Evolutionary conservation across 768 basidiomycete genomes (phyloP).

Genomic region (Lyophyllum atratum): DNA sequence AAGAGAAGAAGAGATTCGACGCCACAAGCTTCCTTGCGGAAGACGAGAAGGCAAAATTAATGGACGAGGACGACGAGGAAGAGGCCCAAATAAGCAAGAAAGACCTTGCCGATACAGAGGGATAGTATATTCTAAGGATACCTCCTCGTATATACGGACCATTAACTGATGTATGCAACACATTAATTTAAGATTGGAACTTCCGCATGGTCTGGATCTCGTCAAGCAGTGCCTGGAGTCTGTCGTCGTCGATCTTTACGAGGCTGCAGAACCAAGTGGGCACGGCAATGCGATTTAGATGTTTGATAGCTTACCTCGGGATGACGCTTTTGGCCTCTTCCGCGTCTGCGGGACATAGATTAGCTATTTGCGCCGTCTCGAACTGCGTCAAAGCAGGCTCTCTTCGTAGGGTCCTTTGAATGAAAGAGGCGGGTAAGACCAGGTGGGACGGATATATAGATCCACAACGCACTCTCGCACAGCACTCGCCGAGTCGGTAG

Average conservation of each 20-base stretch:
- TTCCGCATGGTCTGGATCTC: conserved; percentile 91
- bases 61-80: conserved; percentile 37
- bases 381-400: conserved; percentile 85
- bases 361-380: conserved; percentile 91
- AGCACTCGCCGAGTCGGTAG: conserved; percentile 78
- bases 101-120: conserved; percentile 55
- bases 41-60: conserved; percentile 28
- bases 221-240: conserved; percentile 77
- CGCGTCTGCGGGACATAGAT: conserved; percentile 82
- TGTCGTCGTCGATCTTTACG: conserved; percentile 86
- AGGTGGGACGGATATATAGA: not conserved
- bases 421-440: not conserved
- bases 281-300: not conserved
- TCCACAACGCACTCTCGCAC: conserved; percentile 76
- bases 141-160: not conserved
- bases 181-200: conserved; percentile 68
- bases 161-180: conserved; percentile 1
- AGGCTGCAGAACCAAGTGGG: conserved; percentile 47
- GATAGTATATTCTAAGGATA: conserved; percentile 27
- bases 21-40: conserved; percentile 50
- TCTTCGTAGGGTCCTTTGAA: conserved; percentile 67
- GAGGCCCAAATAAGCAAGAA: conserved; percentile 40
- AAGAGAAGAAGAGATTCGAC: conserved; percentile 70
- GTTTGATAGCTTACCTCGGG: conserved; percentile 62
- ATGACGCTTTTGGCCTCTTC: conserved; percentile 93